Conservation (phyloP, 306 rosid genomes). For the Fragaria nilgerrensis region DNA sequence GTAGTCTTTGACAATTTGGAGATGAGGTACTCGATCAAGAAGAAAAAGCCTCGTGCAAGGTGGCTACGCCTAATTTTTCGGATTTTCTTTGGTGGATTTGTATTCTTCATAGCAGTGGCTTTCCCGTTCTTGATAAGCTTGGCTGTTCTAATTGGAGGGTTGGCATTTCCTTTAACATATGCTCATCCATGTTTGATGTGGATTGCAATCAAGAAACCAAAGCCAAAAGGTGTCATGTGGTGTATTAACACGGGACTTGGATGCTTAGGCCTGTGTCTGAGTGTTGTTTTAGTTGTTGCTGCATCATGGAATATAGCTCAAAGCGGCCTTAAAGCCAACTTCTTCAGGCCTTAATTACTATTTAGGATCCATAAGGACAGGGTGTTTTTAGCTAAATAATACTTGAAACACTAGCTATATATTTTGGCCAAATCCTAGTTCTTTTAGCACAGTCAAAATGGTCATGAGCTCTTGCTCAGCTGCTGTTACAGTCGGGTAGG, state of each 20-base stretch:
- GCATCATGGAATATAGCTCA: conserved; percentile 37
- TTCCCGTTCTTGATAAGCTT: conserved; percentile 60
- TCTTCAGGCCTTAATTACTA: conserved; percentile 44
- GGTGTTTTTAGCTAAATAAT: background rate
- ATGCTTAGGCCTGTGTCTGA: conserved; percentile 41
- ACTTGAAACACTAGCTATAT: background rate
- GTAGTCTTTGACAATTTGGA: conserved; percentile 63
- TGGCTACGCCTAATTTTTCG: conserved; percentile 33
- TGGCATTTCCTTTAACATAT: conserved; percentile 58
- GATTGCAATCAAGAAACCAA: conserved; percentile 58
- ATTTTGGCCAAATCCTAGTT: background rate
- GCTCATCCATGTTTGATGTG: conserved; percentile 81
- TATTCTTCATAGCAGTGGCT: conserved; percentile 44
- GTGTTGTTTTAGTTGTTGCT: conserved; percentile 39
- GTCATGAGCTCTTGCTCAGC: background rate
- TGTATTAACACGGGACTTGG: conserved; percentile 46
- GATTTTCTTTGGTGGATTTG: conserved; percentile 50
- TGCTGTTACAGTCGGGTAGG: background rate
- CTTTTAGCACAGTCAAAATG: background rate
- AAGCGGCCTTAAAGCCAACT: conserved; percentile 48
- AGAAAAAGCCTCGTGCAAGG: conserved; percentile 39
- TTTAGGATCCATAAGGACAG: background rate
- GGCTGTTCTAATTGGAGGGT: conserved; percentile 43
- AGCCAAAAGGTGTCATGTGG: conserved; percentile 25
- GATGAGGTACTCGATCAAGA: conserved; percentile 35